phyloP scores from a whole-genome alignment of 352 stramenopile genomes.

The Phytophthora syringae region DNA sequence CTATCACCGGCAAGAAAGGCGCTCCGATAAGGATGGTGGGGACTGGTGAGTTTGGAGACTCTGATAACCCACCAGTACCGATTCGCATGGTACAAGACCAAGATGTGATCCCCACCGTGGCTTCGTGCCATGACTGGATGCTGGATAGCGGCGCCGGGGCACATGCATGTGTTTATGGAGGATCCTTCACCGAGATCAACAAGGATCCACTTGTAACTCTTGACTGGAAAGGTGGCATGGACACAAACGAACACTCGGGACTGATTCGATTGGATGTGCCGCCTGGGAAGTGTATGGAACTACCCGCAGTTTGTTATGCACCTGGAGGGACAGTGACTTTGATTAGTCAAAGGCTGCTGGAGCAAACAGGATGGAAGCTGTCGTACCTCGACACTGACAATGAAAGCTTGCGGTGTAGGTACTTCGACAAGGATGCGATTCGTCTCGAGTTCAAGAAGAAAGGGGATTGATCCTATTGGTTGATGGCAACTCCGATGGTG shows the following conservation, averaged over 20 bases:
- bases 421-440: neutral
- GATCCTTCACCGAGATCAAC: conserved; percentile 1
- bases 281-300: neutral
- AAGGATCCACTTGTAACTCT: conserved; percentile 9
- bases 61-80: conserved; percentile 12
- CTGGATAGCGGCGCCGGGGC: conserved; percentile 12
- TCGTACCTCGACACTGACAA: neutral
- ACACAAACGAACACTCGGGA: neutral
- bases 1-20: neutral
- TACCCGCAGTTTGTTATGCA: neutral
- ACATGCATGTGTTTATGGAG: conserved; percentile 11
- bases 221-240: conserved; percentile 3
- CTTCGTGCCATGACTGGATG: neutral
- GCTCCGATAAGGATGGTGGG: conserved; percentile 2
- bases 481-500: neutral
- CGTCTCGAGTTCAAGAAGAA: neutral
- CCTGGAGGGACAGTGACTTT: neutral
- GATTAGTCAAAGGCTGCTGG: neutral
- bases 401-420: neutral
- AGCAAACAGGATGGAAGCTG: neutral
- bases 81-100: conserved; percentile 5
- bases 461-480: neutral
- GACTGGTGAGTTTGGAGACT: conserved; percentile 3
- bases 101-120: neutral
- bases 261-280: neutral